Conservation (phyloP, 2,329 filamentous ascomycete species). For the Penicillium hesseltinei region DNA sequence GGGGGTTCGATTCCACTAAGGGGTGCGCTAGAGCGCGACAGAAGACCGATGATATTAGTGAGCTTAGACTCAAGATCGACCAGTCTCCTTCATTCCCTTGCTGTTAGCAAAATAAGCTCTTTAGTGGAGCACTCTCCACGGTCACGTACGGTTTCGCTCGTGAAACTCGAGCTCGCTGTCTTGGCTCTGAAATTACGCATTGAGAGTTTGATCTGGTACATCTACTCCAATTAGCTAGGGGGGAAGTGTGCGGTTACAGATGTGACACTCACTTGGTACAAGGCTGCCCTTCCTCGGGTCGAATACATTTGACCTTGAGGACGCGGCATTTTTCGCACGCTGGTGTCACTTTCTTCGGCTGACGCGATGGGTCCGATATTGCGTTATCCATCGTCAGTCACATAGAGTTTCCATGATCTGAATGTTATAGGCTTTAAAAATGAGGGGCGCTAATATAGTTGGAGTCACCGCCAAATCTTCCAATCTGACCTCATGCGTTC, state of each 20-base stretch:
- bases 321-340: constrained; percentile 24
- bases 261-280: constrained; percentile 13
- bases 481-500: no score
- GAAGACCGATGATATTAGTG: constrained; percentile 15
- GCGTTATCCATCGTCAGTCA: neutral
- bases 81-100: constrained; percentile 11
- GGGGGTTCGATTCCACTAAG: neutral
- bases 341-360: constrained; percentile 7
- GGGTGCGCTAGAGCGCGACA: constrained; percentile 7
- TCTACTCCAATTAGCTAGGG: constrained; percentile 12
- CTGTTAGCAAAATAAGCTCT: constrained; percentile 4
- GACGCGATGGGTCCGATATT: constrained; percentile 12
- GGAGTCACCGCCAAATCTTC: no score
- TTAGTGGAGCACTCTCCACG: neutral
- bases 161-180: constrained; percentile 13
- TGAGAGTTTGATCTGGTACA: constrained; percentile 17
- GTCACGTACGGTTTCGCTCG: constrained; percentile 12
- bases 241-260: neutral
- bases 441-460: no score
- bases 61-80: constrained; percentile 14
- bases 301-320: constrained; percentile 22
- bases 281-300: constrained; percentile 10
- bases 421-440: no score
- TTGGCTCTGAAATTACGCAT: constrained; percentile 14
- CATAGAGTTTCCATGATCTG: neutral